Percentiles rank a stretch among this genome's conserved stretches.
Conservation (phyloP, 2,329 filamentous ascomycete species). For the Pseudopyricularia cyperi region DNA sequence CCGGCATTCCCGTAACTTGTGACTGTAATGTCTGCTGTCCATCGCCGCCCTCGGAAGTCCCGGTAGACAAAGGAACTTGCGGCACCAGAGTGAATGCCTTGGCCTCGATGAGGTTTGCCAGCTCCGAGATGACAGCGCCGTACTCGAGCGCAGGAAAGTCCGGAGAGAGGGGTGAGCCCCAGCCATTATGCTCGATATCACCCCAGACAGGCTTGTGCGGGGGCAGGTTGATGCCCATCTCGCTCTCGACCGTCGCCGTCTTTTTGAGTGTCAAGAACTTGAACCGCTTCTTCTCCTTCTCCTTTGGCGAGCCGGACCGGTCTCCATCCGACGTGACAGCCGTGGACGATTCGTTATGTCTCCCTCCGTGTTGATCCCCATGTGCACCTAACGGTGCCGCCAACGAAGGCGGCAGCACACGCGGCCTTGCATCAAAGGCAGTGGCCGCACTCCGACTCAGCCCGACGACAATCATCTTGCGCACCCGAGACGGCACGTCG, state of each 20-base stretch:
- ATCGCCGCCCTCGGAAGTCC: not conserved
- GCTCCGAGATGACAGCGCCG: constrained; percentile 63
- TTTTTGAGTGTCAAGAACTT: constrained; percentile 5
- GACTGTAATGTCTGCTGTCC: constrained; percentile 11
- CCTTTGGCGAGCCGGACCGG: not conserved
- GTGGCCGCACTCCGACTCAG: constrained; percentile 68
- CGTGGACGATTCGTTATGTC: not conserved
- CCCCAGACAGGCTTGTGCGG: constrained; percentile 56
- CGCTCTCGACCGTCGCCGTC: constrained; percentile 8
- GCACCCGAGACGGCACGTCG: constrained; percentile 63
- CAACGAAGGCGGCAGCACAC: constrained; percentile 27
- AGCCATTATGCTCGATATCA: constrained; percentile 72
- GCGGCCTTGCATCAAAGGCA: constrained; percentile 63
- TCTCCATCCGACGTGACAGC: not conserved
- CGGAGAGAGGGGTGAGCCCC: constrained; percentile 66
- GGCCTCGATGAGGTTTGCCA: constrained; percentile 83
- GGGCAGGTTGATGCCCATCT: constrained; percentile 33
- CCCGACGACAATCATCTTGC: constrained; percentile 60
- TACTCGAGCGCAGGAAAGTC: constrained; percentile 78
- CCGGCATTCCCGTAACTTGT: constrained; percentile 26
- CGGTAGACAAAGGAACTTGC: constrained; percentile 25
- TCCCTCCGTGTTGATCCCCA: not conserved
- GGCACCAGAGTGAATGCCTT: constrained; percentile 81
- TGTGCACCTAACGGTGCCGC: not conserved
- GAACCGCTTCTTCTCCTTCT: not conserved